Base-by-base conservation (phyloP, 345 rosid species). In the Xanthoceras sorbifolium region DNA sequence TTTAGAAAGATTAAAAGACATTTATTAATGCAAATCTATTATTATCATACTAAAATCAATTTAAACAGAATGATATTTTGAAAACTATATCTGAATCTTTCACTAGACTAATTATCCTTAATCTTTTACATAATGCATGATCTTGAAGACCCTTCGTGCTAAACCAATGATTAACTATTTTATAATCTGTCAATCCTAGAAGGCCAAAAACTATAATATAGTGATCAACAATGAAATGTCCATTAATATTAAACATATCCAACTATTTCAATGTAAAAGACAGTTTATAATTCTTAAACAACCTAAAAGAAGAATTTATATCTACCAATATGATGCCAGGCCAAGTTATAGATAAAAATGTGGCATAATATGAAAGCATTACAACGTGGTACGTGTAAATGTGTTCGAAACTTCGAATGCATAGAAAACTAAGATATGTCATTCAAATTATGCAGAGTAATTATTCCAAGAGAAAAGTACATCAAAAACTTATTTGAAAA, bases 21-120 rank as follows among this genome's bases (percentile, higher is more conserved):
- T 32, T 18, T 36, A 31, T 20, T 31, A 63, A 38, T 12, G 38
- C 57, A 48, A 68, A 69, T 69, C 55, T 50, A 23, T 10, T 4
- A 12, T 50, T n/a, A 69, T 48, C 23, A 52, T 0, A 7, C 32
- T 50, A 1, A 46, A 48, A 26, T 69, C 60, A 69, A 69, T 26
- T 28, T 0, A 50, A 15, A 52, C 61, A 34, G 55, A 69, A 18
- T 67, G 9, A 32, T 22, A 54, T 55, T n/a, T 57, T 57, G 11
- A 32, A 54, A 71, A 71, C 64, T 22, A 71, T 54, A 32, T 38
- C 14, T 34, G 75, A 68, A 55, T 55, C 46, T 10, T 31, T 71
- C 59, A 34, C 20, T 36, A 32, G 75, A 34, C 4, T 34, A 34
- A 34, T 71, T 34, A 23, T 23, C 29, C 50, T 55, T 34, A 29